These are phyloP conservation scores for Cladophialophora carrionii DNA, from an alignment of 2,329 filamentous ascomycete species.

Conservation along the genomic window DNA sequence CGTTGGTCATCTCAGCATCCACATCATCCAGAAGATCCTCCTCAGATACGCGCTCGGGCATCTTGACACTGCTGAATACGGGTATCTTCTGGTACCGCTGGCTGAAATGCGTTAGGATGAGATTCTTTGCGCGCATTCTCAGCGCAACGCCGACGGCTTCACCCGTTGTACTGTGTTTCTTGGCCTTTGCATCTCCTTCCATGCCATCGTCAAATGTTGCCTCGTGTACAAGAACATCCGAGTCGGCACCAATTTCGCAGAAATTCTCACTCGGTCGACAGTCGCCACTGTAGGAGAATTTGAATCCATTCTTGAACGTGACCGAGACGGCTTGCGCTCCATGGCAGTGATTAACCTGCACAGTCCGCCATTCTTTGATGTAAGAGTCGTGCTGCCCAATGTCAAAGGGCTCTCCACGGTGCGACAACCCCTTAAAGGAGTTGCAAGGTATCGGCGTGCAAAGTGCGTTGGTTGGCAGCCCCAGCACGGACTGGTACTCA, in stretches of 20 bases:
- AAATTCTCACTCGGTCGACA: constrained; percentile 78
- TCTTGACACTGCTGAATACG: constrained; percentile 45
- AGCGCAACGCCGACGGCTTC: constrained; percentile 80
- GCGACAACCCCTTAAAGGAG: constrained; percentile 22
- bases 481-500: constrained; percentile 71
- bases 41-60: constrained; percentile 25
- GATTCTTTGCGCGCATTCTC: constrained; percentile 75
- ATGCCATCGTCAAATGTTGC: constrained; percentile 93
- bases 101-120: constrained; percentile 90
- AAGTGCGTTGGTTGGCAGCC: constrained; percentile 20
- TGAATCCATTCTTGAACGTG: constrained; percentile 77
- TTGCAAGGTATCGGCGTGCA: constrained; percentile 58
- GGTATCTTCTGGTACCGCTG: constrained; percentile 85
- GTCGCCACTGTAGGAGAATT: constrained; percentile 91
- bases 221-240: constrained; percentile 89
- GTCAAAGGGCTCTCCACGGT: constrained; percentile 28
- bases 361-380: constrained; percentile 61
- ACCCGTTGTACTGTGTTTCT: constrained; percentile 85
- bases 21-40: constrained; percentile 39
- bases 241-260: constrained; percentile 68
- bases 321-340: constrained; percentile 76
- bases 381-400: constrained; percentile 24
- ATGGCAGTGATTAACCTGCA: constrained; percentile 75
- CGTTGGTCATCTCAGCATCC: constrained; percentile 33
- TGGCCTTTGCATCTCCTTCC: constrained; percentile 73